A percentile compares a stretch with the other conserved stretches of the same genome.
Evolutionary conservation across 2,329 filamentous ascomycete genomes (phyloP).

Genomic region (Furcasterigmium sp.): DNA sequence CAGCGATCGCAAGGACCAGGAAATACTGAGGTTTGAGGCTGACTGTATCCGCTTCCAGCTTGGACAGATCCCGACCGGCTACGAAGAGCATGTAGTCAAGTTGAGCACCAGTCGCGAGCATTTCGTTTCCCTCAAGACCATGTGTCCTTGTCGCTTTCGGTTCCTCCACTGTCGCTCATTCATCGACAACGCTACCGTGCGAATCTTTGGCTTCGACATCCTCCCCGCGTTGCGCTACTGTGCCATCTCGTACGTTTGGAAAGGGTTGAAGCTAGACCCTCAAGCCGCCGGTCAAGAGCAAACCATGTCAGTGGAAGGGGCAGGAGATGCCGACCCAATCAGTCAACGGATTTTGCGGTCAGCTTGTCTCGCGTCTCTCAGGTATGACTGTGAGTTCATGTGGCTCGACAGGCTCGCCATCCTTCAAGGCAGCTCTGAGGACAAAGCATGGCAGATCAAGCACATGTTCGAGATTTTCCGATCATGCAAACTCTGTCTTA

Average conservation of each 20-base stretch:
- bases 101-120: no score
- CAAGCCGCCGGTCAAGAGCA: not conserved
- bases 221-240: conserved; percentile 3
- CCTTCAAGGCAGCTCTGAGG: conserved; percentile 8
- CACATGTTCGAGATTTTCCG: conserved; percentile 14
- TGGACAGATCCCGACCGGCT: no score
- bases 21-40: no score
- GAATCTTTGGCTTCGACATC: conserved; percentile 4
- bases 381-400: conserved; percentile 4
- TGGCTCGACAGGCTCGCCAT: conserved; percentile 14
- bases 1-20: no score
- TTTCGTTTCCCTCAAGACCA: no score
- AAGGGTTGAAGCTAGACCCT: conserved; percentile 1
- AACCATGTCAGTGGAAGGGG: conserved; percentile 6
- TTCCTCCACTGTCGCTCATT: conserved; percentile 6
- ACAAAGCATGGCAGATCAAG: conserved; percentile 16
- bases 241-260: conserved; percentile 11
- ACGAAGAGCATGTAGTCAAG: no score
- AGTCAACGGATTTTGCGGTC: conserved; percentile 7
- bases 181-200: not conserved
- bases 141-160: not conserved
- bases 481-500: conserved; percentile 10
- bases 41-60: no score
- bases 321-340: conserved; percentile 10
- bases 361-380: conserved; percentile 7